Evolutionary conservation across 306 rosid genomes (phyloP).

Genomic region (Lupinus albus): DNA sequence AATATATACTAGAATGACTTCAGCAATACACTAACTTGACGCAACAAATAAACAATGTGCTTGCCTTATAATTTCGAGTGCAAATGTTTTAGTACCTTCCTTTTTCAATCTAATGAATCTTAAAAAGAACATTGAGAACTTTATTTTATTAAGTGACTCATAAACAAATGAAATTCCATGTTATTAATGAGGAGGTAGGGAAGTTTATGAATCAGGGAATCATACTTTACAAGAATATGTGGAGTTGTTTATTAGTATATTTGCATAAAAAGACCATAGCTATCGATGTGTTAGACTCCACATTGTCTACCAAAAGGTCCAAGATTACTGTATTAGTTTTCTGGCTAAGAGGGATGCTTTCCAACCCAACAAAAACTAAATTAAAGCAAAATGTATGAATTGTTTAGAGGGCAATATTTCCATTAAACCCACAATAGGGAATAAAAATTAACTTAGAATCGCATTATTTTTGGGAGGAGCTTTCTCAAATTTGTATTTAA

Average conservation of each 20-base stretch:
- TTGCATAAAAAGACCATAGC: too few relatives aligned
- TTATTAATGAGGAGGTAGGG: background rate
- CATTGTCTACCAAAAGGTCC: conserved; percentile 17
- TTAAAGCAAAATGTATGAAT: background rate
- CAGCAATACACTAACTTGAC: conserved; percentile 41
- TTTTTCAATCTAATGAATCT: background rate
- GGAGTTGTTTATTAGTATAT: too few relatives aligned
- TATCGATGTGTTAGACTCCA: too few relatives aligned
- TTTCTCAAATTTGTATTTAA: background rate
- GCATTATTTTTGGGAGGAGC: background rate
- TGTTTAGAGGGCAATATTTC: background rate
- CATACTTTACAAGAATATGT: conserved; percentile 1
- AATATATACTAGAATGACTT: conserved; percentile 33
- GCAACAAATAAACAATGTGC: background rate
- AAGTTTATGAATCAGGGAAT: conserved; percentile 2
- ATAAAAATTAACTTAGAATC: background rate
- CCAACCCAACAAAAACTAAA: conserved; percentile 25
- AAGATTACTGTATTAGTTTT: background rate
- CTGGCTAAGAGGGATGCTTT: conserved; percentile 2
- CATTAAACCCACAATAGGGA: background rate
- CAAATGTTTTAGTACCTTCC: background rate
- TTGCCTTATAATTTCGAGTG: background rate
- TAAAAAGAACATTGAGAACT: background rate
- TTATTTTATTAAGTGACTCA: background rate
- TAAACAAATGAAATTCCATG: background rate